phyloP scores from a whole-genome alignment of 2,329 filamentous ascomycete species.

The Arachnomyces sp. region DNA sequence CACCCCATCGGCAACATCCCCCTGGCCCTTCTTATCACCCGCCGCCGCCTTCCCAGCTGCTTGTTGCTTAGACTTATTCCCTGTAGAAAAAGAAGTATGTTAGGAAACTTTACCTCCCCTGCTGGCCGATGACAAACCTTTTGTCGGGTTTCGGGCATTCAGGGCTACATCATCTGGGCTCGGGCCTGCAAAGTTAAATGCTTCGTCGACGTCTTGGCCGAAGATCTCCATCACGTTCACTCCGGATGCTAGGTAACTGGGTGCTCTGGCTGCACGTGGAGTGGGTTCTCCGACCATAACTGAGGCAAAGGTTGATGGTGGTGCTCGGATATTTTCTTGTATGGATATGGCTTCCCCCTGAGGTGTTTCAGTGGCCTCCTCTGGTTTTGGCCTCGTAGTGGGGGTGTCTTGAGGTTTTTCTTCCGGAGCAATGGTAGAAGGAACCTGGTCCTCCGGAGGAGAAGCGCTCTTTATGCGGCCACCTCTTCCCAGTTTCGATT shows the following conservation, averaged over 20 bases:
- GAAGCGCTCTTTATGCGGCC: no score
- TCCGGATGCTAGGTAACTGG: conserved; percentile 22
- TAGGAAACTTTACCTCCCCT: conserved; percentile 22
- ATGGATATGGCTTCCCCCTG: not conserved
- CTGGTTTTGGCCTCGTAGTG: no score
- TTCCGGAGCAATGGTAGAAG: no score
- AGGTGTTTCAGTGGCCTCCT: no score
- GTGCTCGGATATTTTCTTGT: conserved; percentile 30
- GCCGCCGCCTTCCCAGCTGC: conserved; percentile 27
- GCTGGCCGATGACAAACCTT: conserved; percentile 57
- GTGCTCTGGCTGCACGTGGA: conserved; percentile 24
- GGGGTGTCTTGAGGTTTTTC: no score
- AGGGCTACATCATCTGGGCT: conserved; percentile 88
- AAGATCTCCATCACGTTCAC: conserved; percentile 31
- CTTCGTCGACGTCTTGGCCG: conserved; percentile 34
- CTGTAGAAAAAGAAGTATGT: conserved; percentile 22
- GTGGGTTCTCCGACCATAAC: conserved; percentile 30
- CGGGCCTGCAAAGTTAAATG: conserved; percentile 64
- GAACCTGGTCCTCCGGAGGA: no score
- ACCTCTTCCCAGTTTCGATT: not conserved
- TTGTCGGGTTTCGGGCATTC: conserved; percentile 64
- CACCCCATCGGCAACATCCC: conserved; percentile 40
- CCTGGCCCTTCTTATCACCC: conserved; percentile 33
- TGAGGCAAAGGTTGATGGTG: conserved; percentile 44
- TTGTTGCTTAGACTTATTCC: conserved; percentile 33